Conservation (phyloP, 2,329 filamentous ascomycete species). For the Penicillium sp. region DNA sequence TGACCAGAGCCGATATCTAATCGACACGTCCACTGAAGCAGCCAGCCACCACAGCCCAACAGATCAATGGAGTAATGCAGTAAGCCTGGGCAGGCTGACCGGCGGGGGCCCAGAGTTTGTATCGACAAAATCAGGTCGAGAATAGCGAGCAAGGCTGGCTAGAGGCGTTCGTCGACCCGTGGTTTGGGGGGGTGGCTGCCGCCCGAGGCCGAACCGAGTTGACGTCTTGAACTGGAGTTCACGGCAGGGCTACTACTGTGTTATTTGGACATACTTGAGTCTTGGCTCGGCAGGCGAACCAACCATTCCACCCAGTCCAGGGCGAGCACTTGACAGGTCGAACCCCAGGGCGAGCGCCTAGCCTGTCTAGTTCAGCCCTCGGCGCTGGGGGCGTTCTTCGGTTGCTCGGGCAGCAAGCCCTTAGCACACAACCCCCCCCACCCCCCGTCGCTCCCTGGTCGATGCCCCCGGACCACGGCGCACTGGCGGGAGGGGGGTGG, state of each 20-base stretch:
- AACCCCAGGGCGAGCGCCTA: not conserved
- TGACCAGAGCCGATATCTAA: constrained; percentile 8
- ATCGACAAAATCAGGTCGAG: not conserved
- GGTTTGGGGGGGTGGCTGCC: constrained; percentile 3
- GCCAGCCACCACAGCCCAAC: not conserved
- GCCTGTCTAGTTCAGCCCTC: not conserved
- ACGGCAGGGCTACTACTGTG: no score
- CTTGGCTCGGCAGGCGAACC: not conserved
- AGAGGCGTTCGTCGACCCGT: not conserved
- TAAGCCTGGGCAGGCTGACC: no score
- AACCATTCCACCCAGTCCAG: not conserved
- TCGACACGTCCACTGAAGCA: constrained; percentile 11
- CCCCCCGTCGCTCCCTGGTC: not conserved
- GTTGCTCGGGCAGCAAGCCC: constrained; percentile 12
- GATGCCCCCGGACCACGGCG: not conserved
- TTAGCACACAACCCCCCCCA: not conserved
- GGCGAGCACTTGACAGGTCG: not conserved
- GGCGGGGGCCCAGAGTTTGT: not conserved
- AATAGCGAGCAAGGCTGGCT: not conserved
- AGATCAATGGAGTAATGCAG: no score
- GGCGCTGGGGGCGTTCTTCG: not conserved
- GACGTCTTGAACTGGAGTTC: no score
- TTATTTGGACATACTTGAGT: no score
- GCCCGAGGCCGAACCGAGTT: not conserved
- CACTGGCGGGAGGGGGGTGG: not conserved